phyloP scores from a whole-genome alignment of 345 rosid species.

The Clausena lansium region DNA sequence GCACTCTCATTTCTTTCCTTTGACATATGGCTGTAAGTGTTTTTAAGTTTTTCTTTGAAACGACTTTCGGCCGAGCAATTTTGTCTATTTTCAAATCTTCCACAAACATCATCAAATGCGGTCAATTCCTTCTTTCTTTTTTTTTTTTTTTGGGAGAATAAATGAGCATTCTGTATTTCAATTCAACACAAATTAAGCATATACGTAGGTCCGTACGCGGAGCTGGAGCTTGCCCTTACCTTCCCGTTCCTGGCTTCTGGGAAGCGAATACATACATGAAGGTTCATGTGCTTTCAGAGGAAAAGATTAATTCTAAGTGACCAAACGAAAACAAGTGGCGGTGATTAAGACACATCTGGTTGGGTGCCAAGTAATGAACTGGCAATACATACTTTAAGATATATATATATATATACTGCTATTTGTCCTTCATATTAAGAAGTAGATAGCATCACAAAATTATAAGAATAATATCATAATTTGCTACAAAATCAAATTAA shows the following conservation, averaged over 20 bases:
- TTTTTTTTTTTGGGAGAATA: fast-evolving
- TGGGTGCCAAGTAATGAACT: neutral
- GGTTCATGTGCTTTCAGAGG: too few relatives aligned
- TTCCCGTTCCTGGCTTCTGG: neutral
- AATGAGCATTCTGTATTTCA: neutral
- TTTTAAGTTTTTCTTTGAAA: neutral
- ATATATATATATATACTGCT: neutral
- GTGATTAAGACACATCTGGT: neutral
- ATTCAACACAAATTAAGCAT: neutral
- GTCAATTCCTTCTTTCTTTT: neutral
- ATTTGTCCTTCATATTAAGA: neutral
- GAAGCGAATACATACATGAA: neutral
- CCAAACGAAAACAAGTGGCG: neutral
- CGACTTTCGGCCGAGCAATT: neutral
- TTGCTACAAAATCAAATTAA: neutral
- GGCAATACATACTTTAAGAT: neutral
- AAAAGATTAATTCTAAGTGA: too few relatives aligned
- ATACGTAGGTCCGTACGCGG: too few relatives aligned
- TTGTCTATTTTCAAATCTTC: neutral
- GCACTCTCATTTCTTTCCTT: neutral
- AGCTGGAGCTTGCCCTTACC: neutral
- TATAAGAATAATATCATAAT: neutral
- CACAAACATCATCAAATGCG: neutral
- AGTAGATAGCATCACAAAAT: neutral
- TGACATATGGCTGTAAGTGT: neutral